Evolutionary conservation across 805 yeast genomes (phyloP).

Genomic region (Sporopachydermia quercuum): DNA sequence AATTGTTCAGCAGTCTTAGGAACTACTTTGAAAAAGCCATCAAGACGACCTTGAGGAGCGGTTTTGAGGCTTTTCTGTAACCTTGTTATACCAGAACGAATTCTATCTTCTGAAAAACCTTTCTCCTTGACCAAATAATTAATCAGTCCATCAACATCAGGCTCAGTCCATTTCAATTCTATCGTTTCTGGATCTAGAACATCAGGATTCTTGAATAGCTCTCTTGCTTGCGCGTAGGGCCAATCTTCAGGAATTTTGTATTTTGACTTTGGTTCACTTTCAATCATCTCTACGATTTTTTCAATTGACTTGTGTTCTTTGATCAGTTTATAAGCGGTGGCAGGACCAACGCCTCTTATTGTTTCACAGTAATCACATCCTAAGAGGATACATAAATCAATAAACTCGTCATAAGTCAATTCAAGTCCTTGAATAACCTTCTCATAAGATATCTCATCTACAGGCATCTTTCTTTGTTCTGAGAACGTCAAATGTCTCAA

Average conservation of each 20-base stretch:
- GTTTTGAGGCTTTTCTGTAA: conserved; percentile 70
- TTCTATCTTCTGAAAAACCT: conserved; percentile 88
- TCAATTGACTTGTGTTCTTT: conserved; percentile 76
- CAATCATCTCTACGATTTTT: conserved; percentile 51
- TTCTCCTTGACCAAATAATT: conserved; percentile 75
- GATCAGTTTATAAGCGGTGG: conserved; percentile 78
- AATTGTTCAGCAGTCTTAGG: conserved; percentile 35
- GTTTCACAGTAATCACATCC: conserved; percentile 98
- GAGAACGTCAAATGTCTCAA: conserved; percentile 86
- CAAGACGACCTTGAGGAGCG: conserved; percentile 83
- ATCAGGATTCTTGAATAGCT: conserved; percentile 73
- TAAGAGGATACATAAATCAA: conserved; percentile 81
- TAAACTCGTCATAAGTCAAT: conserved; percentile 57
- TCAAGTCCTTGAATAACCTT: conserved; percentile 64
- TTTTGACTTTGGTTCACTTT: conserved; percentile 36
- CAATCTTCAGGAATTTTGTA: conserved; percentile 85
- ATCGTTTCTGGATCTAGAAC: conserved; percentile 46
- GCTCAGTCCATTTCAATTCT: conserved; percentile 74
- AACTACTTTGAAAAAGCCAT: conserved; percentile 72
- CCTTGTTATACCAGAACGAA: conserved; percentile 74
- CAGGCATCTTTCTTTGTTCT: conserved; percentile 85
- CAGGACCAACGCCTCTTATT: conserved; percentile 91
- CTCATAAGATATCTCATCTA: conserved; percentile 62
- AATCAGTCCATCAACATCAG: conserved; percentile 72
- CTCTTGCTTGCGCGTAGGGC: conserved; percentile 84